A percentile compares a stretch with the other conserved stretches of the same genome.
These are phyloP conservation scores for Goffeauzyma gilvescens DNA, from an alignment of 768 basidiomycete genomes.

Conservation along the genomic window DNA sequence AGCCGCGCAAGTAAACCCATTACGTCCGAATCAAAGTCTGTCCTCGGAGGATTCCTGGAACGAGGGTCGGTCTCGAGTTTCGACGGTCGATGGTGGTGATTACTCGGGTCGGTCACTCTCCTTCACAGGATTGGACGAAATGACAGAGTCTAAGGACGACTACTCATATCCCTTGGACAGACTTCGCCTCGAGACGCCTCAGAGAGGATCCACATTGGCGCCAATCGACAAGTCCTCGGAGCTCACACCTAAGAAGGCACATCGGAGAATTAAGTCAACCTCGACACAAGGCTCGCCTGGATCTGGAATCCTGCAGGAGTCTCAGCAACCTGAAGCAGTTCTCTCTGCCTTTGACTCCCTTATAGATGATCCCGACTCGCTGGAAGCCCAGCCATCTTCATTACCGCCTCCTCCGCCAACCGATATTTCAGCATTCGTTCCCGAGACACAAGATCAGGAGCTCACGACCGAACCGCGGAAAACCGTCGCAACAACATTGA, in stretches of 20 bases:
- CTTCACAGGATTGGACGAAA: neutral
- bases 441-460: neutral
- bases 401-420: neutral
- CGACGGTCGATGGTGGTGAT: neutral
- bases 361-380: neutral
- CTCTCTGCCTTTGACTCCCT: conserved; percentile 1
- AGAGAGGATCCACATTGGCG: neutral
- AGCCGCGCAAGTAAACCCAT: conserved; percentile 3
- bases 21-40: neutral
- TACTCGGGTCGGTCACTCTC: neutral
- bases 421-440: neutral
- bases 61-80: conserved; percentile 9
- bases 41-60: conserved; percentile 16
- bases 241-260: too few species aligned
- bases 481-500: neutral
- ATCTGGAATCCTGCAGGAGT: neutral
- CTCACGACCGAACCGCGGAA: neutral
- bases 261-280: too few species aligned
- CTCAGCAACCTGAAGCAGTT: neutral
- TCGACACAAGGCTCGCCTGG: too few species aligned
- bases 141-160: conserved; percentile 15
- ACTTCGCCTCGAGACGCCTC: conserved; percentile 20
- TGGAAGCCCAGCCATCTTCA: conserved; percentile 8
- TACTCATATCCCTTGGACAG: conserved; percentile 26
- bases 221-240: too few species aligned